Percentiles rank a stretch among this genome's conserved stretches.
Evolutionary conservation across 306 rosid species (phyloP).

Genomic region (Hippophae rhamnoides): DNA sequence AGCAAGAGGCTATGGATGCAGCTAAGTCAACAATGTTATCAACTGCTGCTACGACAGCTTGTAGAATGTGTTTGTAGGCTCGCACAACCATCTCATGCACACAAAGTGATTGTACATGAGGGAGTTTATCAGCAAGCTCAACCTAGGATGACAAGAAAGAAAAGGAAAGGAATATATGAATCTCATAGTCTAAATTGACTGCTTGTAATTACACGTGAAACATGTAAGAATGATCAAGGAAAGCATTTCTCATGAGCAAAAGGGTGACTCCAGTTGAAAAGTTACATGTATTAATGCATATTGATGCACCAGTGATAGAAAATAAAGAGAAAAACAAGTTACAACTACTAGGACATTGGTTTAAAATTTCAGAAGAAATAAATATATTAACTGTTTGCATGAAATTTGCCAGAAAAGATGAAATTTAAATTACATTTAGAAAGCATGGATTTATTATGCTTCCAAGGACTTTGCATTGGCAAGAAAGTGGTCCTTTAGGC

Average conservation of each 20-base stretch:
- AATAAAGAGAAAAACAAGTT: not conserved
- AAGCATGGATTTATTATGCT: too few species aligned
- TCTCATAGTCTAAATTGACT: not conserved
- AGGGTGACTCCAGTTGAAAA: not conserved
- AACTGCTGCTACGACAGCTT: constrained; percentile 83
- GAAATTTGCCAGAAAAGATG: too few species aligned
- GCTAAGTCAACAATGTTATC: constrained; percentile 69
- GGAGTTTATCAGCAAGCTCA: constrained; percentile 95
- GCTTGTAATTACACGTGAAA: not conserved
- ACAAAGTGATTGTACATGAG: constrained; percentile 93
- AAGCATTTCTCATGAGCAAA: not conserved
- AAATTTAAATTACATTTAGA: too few species aligned
- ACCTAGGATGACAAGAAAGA: constrained; percentile 41
- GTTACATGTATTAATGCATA: not conserved
- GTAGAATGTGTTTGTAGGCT: constrained; percentile 88
- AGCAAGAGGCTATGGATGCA: constrained; percentile 71
- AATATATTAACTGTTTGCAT: too few species aligned
- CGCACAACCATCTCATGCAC: constrained; percentile 91
- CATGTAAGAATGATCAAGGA: not conserved
- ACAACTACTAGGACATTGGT: too few species aligned
- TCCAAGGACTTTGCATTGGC: too few species aligned
- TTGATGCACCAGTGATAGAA: not conserved
- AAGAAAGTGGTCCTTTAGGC: too few species aligned
- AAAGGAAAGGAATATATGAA: constrained; percentile 7
- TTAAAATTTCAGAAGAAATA: too few species aligned